Evolutionary conservation across 2,329 filamentous ascomycete genomes (phyloP), one percentile per base, ranked within the genome.

Genomic region (Pseudocercospora pini-densiflorae): DNA sequence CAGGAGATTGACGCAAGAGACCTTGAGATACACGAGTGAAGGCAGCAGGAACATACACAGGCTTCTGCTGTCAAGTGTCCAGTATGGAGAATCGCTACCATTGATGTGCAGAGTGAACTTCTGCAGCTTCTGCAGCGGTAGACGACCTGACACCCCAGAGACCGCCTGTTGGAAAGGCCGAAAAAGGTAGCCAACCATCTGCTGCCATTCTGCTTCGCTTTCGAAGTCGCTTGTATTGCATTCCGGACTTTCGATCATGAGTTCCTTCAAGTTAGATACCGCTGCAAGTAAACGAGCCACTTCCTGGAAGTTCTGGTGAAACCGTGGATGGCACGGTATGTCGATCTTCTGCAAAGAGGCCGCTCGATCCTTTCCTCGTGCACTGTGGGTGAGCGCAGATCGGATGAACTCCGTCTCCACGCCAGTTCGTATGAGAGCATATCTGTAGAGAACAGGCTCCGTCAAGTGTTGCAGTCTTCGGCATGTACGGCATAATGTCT

Each of bases 1-100:
- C 8, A 62, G 53, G 21, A 73, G 64, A 59, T 70, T 73, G 57
- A 72, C 70, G 43, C 71, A 73, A 8, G 71, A 72, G 14, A 73
- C 61, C 54, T 66, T 71, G 36, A 73, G 65, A 14, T 60, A 51
- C 16, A 62, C 43, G 19, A 73, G 45, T 1, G 55, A 66, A 2
- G 70, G 71, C 5, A 67, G 65, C 10, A 65, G 51, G 29, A 73
- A 62, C 10, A 73, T 66, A n/a, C 55, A 55, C 6, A 69, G 27
- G 45, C 59, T 67, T 36, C 61, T 58, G 1, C 40, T 10, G 54
- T 68, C 65, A 16, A 71, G 33, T 1, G 65, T 68, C 71, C 71
- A 73, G 58, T 72, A 73, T 23, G 71, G 70, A n/a, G 66, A 70
- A 2, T 62, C 61, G 31, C 47, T 7, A 21, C 71, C 71, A 45